phyloP scores from a whole-genome alignment of 2,329 filamentous ascomycete genomes.

The Trichoderma sp. region DNA sequence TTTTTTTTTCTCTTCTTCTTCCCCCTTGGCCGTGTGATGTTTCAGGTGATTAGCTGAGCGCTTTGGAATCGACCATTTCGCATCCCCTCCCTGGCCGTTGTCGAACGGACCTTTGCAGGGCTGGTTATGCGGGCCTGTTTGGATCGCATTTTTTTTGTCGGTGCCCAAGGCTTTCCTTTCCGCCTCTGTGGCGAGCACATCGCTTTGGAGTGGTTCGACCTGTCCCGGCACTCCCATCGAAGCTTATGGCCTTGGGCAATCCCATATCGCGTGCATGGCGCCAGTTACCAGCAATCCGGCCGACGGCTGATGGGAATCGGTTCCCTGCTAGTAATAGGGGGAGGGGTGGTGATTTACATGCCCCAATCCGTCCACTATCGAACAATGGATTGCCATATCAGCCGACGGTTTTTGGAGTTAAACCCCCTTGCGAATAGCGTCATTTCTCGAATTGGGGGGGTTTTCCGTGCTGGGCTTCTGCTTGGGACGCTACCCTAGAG shows the following conservation, averaged over 20 bases:
- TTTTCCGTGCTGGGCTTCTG: not conserved
- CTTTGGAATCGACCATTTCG: not conserved
- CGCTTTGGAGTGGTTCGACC: not conserved
- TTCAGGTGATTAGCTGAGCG: slow-evolving; percentile 8
- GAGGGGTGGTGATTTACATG: not conserved
- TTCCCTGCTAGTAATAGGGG: not conserved
- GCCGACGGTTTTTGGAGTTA: not conserved
- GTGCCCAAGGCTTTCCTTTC: too few relatives aligned
- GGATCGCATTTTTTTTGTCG: not conserved
- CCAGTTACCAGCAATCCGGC: not conserved
- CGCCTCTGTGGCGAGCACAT: not conserved
- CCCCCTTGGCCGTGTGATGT: not conserved
- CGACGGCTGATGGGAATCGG: not conserved
- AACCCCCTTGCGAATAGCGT: not conserved
- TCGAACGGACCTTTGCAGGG: not conserved
- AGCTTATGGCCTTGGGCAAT: not conserved
- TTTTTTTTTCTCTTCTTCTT: not conserved
- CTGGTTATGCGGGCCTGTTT: not conserved
- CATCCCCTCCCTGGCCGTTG: not conserved
- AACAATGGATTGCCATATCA: not conserved
- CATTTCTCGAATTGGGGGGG: not conserved
- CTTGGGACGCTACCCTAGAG: not conserved
- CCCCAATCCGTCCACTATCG: not conserved
- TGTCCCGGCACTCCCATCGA: not conserved
- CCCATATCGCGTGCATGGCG: not conserved